Base-by-base conservation (phyloP, 2,329 filamentous ascomycete genomes). In the Arthroderma sp. region DNA sequence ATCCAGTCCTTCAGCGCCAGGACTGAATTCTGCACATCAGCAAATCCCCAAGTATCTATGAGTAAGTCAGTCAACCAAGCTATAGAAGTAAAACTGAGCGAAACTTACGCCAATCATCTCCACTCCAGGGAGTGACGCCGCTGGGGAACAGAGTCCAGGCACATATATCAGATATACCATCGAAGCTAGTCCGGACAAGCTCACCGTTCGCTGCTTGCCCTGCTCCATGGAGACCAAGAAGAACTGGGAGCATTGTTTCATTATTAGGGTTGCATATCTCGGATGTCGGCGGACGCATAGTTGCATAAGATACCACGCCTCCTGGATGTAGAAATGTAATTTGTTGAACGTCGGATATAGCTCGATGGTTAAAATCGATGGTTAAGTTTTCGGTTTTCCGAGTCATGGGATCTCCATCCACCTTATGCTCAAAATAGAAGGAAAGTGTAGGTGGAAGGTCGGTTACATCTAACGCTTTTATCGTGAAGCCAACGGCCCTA, bases 121-220 rank as follows among this genome's bases (percentile, higher is more conserved):
- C 76, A 62, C 77, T 79, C 81, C 81, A 83, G 4, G 77, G 67
- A 17, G 79, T 82, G 15, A 78, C 78, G 21, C 80, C 81, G 2
- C 76, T 79, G 8, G 81, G 79, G 61, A 80, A 77, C 15, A 83
- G 55, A 1, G 77, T 69, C 78, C 79, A 83, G 2, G 78, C 75
- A 60, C 76, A 79, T 21, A 82, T 66, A 59, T 80, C 74, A 21
- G 77, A 72, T 1, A 79, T 68, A 19, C 70, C 67, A 64, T 81
- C 74, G 35, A 83, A 66, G 58, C 74, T 72, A 56, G 76, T 72
- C 43, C 75, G 70, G 1, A 77, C 74, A 60, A 73, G 64, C 13
- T 73, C 66, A 56, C 68, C 73, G 58, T 79, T 76, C 31, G 76
- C 79, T 60, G 82, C 79, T 9, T 82, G 66, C 0, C 80, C 80